Base-by-base conservation (phyloP, 169 alveolate genomes). In the Cryptosporidium ryanae region DNA sequence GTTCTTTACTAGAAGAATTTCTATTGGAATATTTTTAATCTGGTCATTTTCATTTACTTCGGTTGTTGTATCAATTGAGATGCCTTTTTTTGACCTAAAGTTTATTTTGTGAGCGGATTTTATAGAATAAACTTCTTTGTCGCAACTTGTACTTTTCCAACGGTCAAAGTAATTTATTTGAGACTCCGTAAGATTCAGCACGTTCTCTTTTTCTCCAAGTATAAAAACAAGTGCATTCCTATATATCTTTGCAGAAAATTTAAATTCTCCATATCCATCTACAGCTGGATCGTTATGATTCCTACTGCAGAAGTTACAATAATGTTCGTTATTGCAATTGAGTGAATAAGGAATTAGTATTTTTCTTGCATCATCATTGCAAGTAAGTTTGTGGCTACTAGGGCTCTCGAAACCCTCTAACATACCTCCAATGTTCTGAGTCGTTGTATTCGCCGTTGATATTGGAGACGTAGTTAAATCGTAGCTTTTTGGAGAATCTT, bases 91-190 rank as follows among this genome's bases (percentile, higher is more conserved):
- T 21, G 87, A 29, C 59, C 63, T 61, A 59, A 43, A 59, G 27
- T 63, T 76, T 31, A 76, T 59, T 21, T 76, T 76, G 38, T 76
- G 71, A 25, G 44, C 49, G 23, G 87, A 76, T 13, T 18, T 7
- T 6, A 76, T 31, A 1, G 7, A 4, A 29, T 76, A 76, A 18
- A 76, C 38, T 32, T 76, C 71, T 38, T 65, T 76, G 12, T 76
- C 87, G 46, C 71, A 43, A 8, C 76, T 59, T 57, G 71, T 76
- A 46, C 87, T 76, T 29, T 76, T 76, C 87, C 70, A 76, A n/a
- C 59, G 87, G 63, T 76, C 87, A 76, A 76, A 61, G 54, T 44
- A 76, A 10, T 76, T 52, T 21, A 76, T 76, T 76, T 76, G 87
- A 23, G 21, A 57, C n/a, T 76, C 71, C 23, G 87, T 25, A 17